phyloP scores from a whole-genome alignment of 2,329 filamentous ascomycete species.

The Pestalotiopsis sp. region DNA sequence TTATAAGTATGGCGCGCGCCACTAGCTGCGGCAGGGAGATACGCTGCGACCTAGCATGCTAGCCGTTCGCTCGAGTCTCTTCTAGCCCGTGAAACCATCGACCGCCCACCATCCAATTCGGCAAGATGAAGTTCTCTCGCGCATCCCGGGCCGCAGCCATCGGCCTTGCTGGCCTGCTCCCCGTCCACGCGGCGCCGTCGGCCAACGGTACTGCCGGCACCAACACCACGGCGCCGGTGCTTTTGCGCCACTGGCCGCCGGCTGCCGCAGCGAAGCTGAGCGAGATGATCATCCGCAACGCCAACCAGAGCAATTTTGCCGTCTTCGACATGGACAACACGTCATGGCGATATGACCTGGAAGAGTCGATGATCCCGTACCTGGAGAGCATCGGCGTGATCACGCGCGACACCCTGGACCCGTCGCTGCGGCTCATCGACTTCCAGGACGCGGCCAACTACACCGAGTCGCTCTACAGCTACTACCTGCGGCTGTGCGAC shows the following conservation, averaged over 20 bases:
- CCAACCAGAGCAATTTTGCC: constrained; percentile 37
- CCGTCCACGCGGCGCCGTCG: neutral
- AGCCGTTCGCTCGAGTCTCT: neutral
- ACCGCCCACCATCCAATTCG: neutral
- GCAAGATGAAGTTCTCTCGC: constrained; percentile 4
- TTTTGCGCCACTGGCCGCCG: constrained; percentile 34
- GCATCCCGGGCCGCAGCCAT: neutral
- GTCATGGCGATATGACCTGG: constrained; percentile 40
- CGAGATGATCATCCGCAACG: constrained; percentile 38
- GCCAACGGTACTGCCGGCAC: neutral
- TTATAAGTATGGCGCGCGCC: neutral
- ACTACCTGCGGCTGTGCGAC: constrained; percentile 43
- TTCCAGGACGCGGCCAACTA: constrained; percentile 39
- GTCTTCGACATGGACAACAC: constrained; percentile 49
- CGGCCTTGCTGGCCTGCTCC: neutral
- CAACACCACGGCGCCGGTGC: neutral
- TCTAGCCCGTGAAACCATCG: neutral
- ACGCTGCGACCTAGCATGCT: neutral
- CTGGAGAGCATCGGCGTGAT: constrained; percentile 42
- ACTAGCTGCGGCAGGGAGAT: too few species aligned
- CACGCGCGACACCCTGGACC: constrained; percentile 40
- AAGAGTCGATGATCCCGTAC: constrained; percentile 43
- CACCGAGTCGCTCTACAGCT: constrained; percentile 44
- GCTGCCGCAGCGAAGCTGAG: constrained; percentile 34
- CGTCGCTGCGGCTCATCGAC: constrained; percentile 38